phyloP scores from a whole-genome alignment of 106 monocot species.

The Gastrodia elata region DNA sequence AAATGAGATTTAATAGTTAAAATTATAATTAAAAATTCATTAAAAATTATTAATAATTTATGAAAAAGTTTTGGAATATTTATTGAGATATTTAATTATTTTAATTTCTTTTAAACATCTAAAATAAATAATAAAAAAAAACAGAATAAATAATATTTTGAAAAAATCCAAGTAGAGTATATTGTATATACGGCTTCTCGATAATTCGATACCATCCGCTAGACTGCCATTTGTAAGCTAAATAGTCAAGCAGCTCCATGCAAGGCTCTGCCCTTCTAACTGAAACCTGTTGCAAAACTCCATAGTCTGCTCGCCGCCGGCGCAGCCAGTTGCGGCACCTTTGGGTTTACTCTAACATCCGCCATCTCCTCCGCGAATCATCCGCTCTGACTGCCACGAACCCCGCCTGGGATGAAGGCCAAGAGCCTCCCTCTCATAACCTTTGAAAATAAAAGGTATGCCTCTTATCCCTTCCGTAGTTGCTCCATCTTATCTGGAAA shows the following conservation, averaged over 20 bases:
- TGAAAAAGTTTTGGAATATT: too few relatives aligned
- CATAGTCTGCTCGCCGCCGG: background rate
- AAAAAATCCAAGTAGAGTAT: too few relatives aligned
- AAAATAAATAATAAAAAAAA: too few relatives aligned
- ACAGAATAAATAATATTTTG: too few relatives aligned
- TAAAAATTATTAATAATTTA: too few relatives aligned
- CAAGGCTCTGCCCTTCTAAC: background rate
- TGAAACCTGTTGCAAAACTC: background rate
- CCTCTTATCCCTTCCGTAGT: background rate
- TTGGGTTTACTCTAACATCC: background rate
- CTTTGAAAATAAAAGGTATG: slow-evolving; percentile 1
- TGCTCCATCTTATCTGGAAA: background rate
- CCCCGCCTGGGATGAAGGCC: slow-evolving; percentile 2
- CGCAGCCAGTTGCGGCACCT: background rate
- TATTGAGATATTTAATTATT: too few relatives aligned
- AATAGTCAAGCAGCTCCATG: background rate
- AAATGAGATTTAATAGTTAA: too few relatives aligned
- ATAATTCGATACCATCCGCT: background rate
- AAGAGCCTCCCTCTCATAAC: background rate
- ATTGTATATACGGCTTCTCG: background rate
- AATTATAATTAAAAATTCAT: too few relatives aligned
- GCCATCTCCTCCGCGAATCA: background rate
- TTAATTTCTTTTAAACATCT: too few relatives aligned
- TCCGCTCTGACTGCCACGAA: background rate
- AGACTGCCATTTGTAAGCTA: background rate